Base-by-base conservation (phyloP, 2,329 filamentous ascomycete species). In the Paraconiothyrium brasiliense region DNA sequence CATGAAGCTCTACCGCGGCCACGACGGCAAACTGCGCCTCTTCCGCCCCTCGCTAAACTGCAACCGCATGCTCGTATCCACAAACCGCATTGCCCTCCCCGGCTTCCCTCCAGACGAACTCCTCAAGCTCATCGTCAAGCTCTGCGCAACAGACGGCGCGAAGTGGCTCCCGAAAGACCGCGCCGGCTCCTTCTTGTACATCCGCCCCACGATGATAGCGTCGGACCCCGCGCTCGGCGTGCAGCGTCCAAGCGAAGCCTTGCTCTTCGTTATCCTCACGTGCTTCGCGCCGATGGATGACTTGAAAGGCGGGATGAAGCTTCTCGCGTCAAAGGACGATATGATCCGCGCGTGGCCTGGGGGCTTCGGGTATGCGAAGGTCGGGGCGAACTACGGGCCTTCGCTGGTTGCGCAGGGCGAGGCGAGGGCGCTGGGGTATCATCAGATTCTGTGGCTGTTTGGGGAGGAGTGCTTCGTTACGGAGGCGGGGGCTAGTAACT, bases 391-490 rank as follows among this genome's bases (percentile, higher is more conserved):
- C 84, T 97, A 97, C 78, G 94, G 94, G 0, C 94, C 94, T 20
- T 90, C 87, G 22, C 84, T 97, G 57, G 84, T 92, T 57, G 92
- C 92, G 3, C 93, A 93, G 52, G 85, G 85, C 20, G 91, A 94
- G 78, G 94, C 94, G 3, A 83, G 89, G 59, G 82, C 82, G 11
- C 81, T 86, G 44, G 94, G 94, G 0, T 97, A 89, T 80, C 87
- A 94, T 74, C 94, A 97, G 84, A 90, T 97, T 59, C 86, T 97
- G n/a, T 97, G 94, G 94, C 85, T 97, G 54, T 95, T 97, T 73
- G 93, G 93, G 1, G 79, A 87, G 44, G 85, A 94, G 69, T 87
- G 87, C 56, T 87, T 88, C 75, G 93, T 96, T 66, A 97, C 94
- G 2, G 94, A 97, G 82, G 94, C 94, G 2, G 94, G 94, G 4